Evolutionary conservation across 768 basidiomycete species (phyloP).

Genomic region (Exidia glandulosa): DNA sequence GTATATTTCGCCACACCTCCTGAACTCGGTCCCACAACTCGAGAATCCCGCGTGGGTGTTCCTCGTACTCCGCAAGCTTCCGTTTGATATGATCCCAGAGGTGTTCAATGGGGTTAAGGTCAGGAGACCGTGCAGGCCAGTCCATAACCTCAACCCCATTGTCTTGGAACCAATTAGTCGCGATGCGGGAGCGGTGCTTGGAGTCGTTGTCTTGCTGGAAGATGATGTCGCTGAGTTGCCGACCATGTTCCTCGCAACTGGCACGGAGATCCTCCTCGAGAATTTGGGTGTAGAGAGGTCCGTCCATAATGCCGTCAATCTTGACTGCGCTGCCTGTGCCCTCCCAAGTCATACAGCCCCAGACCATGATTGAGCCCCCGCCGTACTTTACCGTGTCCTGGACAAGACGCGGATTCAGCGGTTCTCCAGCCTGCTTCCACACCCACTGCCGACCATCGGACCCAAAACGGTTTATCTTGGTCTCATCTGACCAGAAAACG

Average conservation of each 20-base stretch:
- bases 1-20: neutral
- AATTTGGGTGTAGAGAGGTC: neutral
- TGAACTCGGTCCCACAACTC: neutral
- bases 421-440: neutral
- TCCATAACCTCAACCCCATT: constrained; percentile 4
- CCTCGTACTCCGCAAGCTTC: neutral
- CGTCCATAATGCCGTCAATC: constrained; percentile 1
- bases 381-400: neutral
- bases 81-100: neutral
- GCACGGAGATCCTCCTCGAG: neutral
- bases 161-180: constrained; percentile 10
- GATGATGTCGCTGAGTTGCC: no score
- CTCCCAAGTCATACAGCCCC: neutral
- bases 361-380: constrained; percentile 3
- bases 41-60: neutral
- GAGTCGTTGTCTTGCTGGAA: constrained; percentile 14
- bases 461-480: constrained; percentile 1
- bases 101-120: constrained; percentile 4
- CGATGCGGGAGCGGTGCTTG: constrained; percentile 9
- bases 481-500: constrained; percentile 5
- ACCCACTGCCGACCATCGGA: constrained; percentile 1
- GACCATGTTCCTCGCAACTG: no score
- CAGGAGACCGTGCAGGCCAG: constrained; percentile 11
- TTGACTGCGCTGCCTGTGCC: neutral
- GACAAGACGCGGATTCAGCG: neutral